Percentiles rank a stretch among this genome's conserved stretches.
These are phyloP conservation scores for Chlamydomonas eustigma DNA, from an alignment of 139 green algal genomes.

Conservation along the genomic window DNA sequence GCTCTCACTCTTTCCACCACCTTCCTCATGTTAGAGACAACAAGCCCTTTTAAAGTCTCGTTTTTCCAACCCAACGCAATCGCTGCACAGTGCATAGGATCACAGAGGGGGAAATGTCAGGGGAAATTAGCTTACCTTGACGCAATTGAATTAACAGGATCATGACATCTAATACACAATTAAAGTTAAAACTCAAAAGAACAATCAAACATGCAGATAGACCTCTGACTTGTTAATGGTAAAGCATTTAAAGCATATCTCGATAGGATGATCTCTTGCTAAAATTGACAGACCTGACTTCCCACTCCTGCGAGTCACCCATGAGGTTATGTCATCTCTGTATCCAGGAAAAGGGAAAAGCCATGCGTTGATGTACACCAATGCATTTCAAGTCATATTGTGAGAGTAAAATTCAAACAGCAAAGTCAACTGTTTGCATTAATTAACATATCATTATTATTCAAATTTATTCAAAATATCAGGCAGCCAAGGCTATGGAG, in stretches of 20 bases:
- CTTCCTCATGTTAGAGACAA: constrained; percentile 10
- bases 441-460: no score
- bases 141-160: neutral
- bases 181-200: neutral
- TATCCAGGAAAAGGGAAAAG: neutral
- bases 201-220: no score
- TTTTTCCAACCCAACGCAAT: no score
- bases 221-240: no score
- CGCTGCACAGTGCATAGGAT: neutral
- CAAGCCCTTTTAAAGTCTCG: constrained; percentile 30
- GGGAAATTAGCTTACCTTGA: neutral
- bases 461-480: no score
- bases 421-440: no score
- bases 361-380: neutral
- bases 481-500: no score
- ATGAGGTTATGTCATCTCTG: constrained; percentile 33
- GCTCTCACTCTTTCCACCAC: constrained; percentile 18
- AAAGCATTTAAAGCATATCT: no score
- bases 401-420: no score
- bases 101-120: neutral
- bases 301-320: constrained; percentile 16
- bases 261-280: no score
- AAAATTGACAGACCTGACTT: no score
- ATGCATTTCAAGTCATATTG: no score
- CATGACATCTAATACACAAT: neutral